A percentile compares a stretch with the other conserved stretches of the same genome.
Evolutionary conservation across 192 early-diverging fungal genomes (phyloP).

Genomic region (Entomortierella chlamydospora): DNA sequence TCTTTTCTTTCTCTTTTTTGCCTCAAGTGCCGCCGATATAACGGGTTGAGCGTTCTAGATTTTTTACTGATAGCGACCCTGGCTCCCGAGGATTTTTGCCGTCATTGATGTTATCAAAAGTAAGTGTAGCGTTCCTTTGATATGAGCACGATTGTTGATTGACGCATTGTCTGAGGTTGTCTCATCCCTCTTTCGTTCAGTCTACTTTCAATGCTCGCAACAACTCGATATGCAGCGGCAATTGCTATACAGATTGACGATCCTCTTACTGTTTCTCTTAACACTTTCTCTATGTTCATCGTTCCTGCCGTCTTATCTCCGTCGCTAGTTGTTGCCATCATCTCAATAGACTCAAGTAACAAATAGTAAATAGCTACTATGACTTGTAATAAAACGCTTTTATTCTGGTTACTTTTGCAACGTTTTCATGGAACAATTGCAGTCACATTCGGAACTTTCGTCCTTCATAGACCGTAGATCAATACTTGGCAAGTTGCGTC

Average conservation of each 20-base stretch:
- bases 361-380: background rate
- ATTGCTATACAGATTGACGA: background rate
- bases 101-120: background rate
- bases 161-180: background rate
- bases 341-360: background rate
- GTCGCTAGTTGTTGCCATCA: background rate
- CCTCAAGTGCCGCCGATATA: background rate
- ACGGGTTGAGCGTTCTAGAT: background rate
- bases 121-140: background rate
- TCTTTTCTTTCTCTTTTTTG: constrained; percentile 4
- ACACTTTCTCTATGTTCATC: constrained; percentile 8
- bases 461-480: no score
- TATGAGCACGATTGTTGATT: background rate
- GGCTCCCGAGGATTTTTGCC: background rate
- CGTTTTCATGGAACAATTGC: no score
- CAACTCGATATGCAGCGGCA: no score
- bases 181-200: background rate
- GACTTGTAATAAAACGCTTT: background rate
- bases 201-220: background rate
- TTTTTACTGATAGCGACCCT: background rate
- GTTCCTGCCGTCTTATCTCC: background rate
- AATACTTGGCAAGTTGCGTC: no score
- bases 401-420: background rate
- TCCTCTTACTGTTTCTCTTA: constrained; percentile 12
- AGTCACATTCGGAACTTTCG: no score